These are phyloP conservation scores for Gossypium ekmanianum DNA, from an alignment of 345 rosid species.

Conservation along the genomic window DNA sequence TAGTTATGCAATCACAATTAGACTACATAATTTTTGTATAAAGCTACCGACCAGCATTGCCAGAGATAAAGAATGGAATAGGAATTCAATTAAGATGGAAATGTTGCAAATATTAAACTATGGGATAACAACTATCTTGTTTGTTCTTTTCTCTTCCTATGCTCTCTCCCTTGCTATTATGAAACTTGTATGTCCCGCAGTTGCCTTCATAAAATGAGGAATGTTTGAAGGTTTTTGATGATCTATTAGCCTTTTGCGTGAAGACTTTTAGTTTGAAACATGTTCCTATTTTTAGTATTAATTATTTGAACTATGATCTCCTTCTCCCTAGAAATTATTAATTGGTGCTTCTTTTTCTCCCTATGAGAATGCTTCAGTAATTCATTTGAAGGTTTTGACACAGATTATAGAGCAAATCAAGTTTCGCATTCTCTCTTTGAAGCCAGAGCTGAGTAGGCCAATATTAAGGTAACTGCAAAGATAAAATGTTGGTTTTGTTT, in stretches of 20 bases:
- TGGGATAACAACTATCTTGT: neutral
- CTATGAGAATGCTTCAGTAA: neutral
- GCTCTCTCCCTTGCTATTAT: neutral
- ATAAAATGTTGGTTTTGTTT: conserved; percentile 7
- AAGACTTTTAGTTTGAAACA: neutral
- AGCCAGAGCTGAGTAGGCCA: conserved; percentile 56
- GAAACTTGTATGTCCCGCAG: neutral
- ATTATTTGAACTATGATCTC: neutral
- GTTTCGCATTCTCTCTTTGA: conserved; percentile 66
- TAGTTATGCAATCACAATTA: neutral
- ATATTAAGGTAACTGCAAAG: conserved; percentile 47
- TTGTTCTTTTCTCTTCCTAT: neutral
- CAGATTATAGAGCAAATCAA: conserved; percentile 90
- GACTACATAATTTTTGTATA: neutral
- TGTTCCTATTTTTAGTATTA: neutral
- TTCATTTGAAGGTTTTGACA: conserved; percentile 7
- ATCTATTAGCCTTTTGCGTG: neutral
- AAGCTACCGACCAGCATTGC: neutral
- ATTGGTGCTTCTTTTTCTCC: neutral
- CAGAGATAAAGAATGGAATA: neutral
- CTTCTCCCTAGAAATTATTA: neutral
- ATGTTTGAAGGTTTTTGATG: neutral
- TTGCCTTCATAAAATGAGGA: neutral
- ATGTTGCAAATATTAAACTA: neutral
- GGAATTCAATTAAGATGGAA: neutral